Evolutionary conservation across 2,329 filamentous ascomycete genomes (phyloP).

Genomic region (Pyrenochaeta sp.): DNA sequence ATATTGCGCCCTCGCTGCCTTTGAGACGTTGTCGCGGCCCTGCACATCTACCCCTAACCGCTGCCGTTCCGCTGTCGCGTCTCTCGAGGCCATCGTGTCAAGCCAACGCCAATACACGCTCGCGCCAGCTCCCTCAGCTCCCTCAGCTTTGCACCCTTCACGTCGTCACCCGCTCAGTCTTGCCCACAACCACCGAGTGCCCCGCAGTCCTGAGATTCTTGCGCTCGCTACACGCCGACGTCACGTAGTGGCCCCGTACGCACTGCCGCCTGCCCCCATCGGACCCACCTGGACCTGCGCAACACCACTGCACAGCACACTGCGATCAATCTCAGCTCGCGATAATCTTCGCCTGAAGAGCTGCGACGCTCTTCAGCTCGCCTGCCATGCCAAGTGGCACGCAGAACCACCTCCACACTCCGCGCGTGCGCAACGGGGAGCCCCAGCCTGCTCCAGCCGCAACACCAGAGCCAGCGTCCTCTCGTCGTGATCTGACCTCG

Average conservation of each 20-base stretch:
- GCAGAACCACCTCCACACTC: slow-evolving; percentile 49
- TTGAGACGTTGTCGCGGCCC: slow-evolving; percentile 11
- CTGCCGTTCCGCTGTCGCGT: slow-evolving; percentile 26
- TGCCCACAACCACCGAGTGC: slow-evolving; percentile 9
- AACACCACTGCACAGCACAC: slow-evolving; percentile 29
- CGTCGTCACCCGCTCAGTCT: slow-evolving; percentile 2
- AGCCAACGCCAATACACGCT: slow-evolving; percentile 22
- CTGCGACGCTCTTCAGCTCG: slow-evolving; percentile 35
- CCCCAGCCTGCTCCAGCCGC: slow-evolving; percentile 54
- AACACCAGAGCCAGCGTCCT: slow-evolving; percentile 74
- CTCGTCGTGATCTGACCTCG: slow-evolving; percentile 86
- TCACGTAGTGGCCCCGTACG: slow-evolving; percentile 24
- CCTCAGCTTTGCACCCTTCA: not conserved
- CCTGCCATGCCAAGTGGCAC: slow-evolving; percentile 51
- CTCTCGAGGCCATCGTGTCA: slow-evolving; percentile 24
- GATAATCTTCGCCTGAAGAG: slow-evolving; percentile 29
- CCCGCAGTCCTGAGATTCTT: slow-evolving; percentile 16
- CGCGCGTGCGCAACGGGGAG: slow-evolving; percentile 54
- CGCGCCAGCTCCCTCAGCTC: slow-evolving; percentile 16
- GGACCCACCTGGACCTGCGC: slow-evolving; percentile 32
- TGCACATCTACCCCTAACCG: slow-evolving; percentile 25
- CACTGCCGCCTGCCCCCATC: slow-evolving; percentile 36
- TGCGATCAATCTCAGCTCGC: slow-evolving; percentile 23
- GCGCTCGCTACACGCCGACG: slow-evolving; percentile 20
- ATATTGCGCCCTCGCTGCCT: slow-evolving; percentile 13